Conservation (phyloP, 441 rosid genomes). For the Capsella rubella region DNA sequence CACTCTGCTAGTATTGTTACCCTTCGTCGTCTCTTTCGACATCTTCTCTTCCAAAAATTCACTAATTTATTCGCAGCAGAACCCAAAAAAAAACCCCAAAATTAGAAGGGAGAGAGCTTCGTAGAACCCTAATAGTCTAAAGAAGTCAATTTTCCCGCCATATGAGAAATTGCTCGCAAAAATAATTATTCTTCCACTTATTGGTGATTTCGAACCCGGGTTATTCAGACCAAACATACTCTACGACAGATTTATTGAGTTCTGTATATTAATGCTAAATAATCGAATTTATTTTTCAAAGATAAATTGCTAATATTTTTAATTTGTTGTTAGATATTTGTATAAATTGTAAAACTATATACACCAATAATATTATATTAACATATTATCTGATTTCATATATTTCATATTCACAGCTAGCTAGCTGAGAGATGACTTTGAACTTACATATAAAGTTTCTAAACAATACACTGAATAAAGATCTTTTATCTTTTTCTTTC, state of each 20-base stretch:
- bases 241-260: too few species aligned
- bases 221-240: too few species aligned
- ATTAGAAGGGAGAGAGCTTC: background rate
- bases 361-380: too few species aligned
- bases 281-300: too few species aligned
- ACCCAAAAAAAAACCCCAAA: background rate
- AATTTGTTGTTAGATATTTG: too few species aligned
- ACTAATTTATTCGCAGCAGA: conserved; percentile 4
- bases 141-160: conserved; percentile 13
- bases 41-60: conserved; percentile 19
- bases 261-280: too few species aligned
- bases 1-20: conserved; percentile 11
- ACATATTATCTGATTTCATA: too few species aligned
- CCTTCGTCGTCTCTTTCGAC: conserved; percentile 31
- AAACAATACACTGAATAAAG: conserved; percentile 27
- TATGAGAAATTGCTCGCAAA: background rate
- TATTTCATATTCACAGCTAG: too few species aligned
- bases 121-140: conserved; percentile 24
- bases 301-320: too few species aligned
- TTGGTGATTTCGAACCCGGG: too few species aligned
- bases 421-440: conserved; percentile 9
- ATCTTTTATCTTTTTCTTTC: background rate
- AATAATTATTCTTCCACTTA: too few species aligned
- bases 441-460: background rate
- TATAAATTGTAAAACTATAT: too few species aligned